Evolutionary conservation across 1,139 yeast species (phyloP), one percentile per base, ranked within the genome.

Genomic region (Pichiaceae sp.): DNA sequence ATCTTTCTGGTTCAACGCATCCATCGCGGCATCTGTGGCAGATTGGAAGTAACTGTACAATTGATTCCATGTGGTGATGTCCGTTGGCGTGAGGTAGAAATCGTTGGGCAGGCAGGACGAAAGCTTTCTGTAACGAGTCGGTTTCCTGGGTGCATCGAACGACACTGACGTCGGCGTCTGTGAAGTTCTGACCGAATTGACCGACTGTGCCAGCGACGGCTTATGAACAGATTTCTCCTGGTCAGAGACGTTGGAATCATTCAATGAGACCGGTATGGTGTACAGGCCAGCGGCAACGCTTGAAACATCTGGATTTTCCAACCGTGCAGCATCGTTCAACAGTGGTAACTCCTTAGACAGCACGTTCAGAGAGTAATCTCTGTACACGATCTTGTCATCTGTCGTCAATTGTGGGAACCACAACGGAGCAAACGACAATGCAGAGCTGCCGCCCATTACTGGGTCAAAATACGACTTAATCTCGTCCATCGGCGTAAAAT

Each of bases 341-440:
- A 73, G 56, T 0, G 89, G 87, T 28, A 76, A 48, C 7, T 72
- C 67, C 32, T 66, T 66, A 45, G 84, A 74, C 47, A 71, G 75
- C 1, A 78, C 60, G 45, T 77, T 70, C 36, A 80, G 57, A 31
- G 75, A 74, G 32, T 75, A 70, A 46, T 77, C 75, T 54, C 72
- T 77, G 54, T 67, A 81, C 3, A 78, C 59, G 19, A 78, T 57
- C 37, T 70, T 70, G n/a, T 78, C 81, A 37, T 65, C 68, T 8
- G 65, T 60, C 2, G 81, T 70, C n/a, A 70, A 60, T 36, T 70
- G 67, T 0, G 86, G 81, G 1, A 77, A 56, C 87, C 75, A 70
- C 12, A 68, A 37, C 2, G 59, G 59, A 8, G 50, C 43, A 35
- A 57, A 53, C 29, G 47, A 41, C 47, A 53, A 49, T 8, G 43